Evolutionary conservation across 106 monocot genomes (phyloP), one percentile per base, ranked within the genome.

Genomic region (Posidonia australis): DNA sequence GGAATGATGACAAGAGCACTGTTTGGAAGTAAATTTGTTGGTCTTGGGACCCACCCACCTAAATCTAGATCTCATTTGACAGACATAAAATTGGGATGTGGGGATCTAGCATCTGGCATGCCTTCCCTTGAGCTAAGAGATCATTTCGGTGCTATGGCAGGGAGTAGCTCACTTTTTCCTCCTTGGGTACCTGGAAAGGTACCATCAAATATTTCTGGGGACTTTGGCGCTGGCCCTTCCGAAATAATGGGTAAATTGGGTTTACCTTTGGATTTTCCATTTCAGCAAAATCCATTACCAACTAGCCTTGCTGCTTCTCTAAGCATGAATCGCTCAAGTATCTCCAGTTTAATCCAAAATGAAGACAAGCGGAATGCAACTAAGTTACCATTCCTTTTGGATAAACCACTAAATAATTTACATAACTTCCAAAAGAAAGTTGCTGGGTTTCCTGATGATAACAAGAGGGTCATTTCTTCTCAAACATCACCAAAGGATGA

Each of bases 1-100:
- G 87, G 74, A 46, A 86, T 86, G 81, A 84, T 86, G 86, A 53
- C 72, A 52, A 72, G 77, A 52, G 84, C 90, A 45, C 63, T 90
- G 13, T 56, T 76, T 74, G 89, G 86, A 45, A 87, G 92, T 65
- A 82, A 73, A 73, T 80, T 85, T 64, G 47, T 77, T 18, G 51
- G 51, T 66, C 25, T 61, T 65, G 83, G 77, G 22, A 59, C 47
- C 7, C 83, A 89, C 23, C 72, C 75, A 16, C 79, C 89, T 0
- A 75, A 66, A 53, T 82, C 78, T 44, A 81, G 59, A 17, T 90
- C 89, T 41, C 94, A 94, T 55, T 67, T 94, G 36, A 86, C 84
- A 44, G 94, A 94, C 45, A 94, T 94, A 31, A 79, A 82, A 68
- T 78, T 90, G 66, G 81, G 81, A 5, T 76, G 29, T 66, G 64